phyloP scores from a whole-genome alignment of 768 basidiomycete species.

The Serendipita indica region DNA sequence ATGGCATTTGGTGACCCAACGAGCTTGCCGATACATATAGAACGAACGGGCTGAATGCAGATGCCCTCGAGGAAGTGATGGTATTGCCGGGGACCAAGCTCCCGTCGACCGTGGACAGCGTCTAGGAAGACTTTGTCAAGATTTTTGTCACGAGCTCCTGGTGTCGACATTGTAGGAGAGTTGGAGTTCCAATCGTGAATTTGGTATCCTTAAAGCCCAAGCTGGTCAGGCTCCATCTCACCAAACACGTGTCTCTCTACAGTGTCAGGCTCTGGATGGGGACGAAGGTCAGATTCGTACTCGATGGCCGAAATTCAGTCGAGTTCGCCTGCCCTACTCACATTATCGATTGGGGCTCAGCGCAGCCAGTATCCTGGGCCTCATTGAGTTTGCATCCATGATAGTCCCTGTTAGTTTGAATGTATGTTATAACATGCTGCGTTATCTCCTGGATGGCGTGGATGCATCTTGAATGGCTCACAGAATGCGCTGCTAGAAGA shows the following conservation, averaged over 20 bases:
- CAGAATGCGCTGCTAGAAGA: no score
- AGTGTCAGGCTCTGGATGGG: background rate
- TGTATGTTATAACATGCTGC: no score
- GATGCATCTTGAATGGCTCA: no score
- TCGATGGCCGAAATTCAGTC: no score
- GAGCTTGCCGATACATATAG: conserved; percentile 26
- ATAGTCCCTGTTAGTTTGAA: no score
- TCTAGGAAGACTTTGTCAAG: conserved; percentile 22
- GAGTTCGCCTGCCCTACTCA: no score
- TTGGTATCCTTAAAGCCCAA: background rate
- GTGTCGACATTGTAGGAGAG: background rate
- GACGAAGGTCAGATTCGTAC: no score
- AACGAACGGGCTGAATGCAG: conserved; percentile 27
- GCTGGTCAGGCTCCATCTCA: background rate
- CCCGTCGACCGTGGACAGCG: background rate
- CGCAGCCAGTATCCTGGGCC: no score
- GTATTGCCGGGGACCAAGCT: background rate
- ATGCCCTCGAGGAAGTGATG: conserved; percentile 34
- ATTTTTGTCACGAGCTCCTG: conserved; percentile 13
- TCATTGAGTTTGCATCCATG: no score
- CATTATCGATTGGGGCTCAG: no score
- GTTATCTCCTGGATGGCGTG: no score
- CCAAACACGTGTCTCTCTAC: background rate
- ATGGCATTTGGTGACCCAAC: conserved; percentile 26
- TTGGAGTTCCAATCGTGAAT: background rate